A percentile compares a stretch with the other conserved stretches of the same genome.
Conservation (phyloP, 106 monocot species). For the Dendrobium huoshanense region DNA sequence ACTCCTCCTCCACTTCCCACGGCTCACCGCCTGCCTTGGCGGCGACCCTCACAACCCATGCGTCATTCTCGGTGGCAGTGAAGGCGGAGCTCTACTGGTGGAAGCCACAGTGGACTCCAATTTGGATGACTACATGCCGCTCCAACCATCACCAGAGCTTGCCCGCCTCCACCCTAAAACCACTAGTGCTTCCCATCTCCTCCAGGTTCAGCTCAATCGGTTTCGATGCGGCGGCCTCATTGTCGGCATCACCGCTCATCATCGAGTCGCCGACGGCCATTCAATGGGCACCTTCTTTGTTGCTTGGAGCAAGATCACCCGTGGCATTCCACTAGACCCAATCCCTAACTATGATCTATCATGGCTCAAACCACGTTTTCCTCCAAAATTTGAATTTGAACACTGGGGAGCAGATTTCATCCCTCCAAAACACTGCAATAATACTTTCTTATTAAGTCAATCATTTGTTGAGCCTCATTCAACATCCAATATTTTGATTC, state of each 20-base stretch:
- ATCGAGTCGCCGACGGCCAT: conserved; percentile 45
- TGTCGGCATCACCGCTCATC: conserved; percentile 32
- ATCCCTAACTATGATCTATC: conserved; percentile 7
- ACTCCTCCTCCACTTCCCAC: conserved; percentile 22
- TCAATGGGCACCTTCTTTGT: background rate
- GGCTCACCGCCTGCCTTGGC: conserved; percentile 14
- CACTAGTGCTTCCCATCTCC: conserved; percentile 1
- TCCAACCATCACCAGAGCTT: conserved; percentile 6
- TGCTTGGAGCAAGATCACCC: conserved; percentile 20
- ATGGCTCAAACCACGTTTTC: conserved; percentile 9
- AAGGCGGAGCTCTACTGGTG: conserved; percentile 29
- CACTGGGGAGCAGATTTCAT: conserved; percentile 33
- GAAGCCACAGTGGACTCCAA: conserved; percentile 11
- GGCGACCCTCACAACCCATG: background rate
- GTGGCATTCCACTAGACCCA: conserved; percentile 9
- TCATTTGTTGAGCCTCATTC: background rate
- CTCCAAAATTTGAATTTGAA: conserved; percentile 20
- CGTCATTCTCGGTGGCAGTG: conserved; percentile 11
- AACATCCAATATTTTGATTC: conserved; percentile 18
- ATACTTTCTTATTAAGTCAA: background rate
- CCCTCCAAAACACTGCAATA: background rate
- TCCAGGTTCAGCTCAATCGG: conserved; percentile 51
- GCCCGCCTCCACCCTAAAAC: background rate
- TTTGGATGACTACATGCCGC: conserved; percentile 10
- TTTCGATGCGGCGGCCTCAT: conserved; percentile 50